Conservation (phyloP, 345 rosid species). For the Populus ilicifolia region DNA sequence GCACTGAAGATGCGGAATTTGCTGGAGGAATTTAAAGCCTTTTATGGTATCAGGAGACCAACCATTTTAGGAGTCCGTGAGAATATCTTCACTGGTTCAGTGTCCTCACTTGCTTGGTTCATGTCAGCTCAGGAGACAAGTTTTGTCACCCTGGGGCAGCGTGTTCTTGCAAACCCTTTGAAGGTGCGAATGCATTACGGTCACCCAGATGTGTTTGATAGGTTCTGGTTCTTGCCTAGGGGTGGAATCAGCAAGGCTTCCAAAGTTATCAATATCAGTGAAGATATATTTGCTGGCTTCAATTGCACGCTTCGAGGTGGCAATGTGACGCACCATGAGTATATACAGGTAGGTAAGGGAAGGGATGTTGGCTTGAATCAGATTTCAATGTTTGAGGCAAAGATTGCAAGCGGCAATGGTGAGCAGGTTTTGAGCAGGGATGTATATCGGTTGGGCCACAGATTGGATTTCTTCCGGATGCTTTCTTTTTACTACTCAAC, state of each 20-base stretch:
- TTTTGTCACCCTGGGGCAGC: constrained; percentile 88
- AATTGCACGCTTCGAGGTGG: constrained; percentile 89
- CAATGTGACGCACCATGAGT: constrained; percentile 90
- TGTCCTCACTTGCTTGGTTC: constrained; percentile 91
- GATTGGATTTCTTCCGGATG: constrained; percentile 87
- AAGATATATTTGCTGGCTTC: constrained; percentile 93
- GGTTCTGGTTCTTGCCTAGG: constrained; percentile 81
- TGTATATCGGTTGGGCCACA: constrained; percentile 79
- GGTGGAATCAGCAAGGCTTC: constrained; percentile 96
- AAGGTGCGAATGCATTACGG: constrained; percentile 93
- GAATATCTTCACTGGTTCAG: constrained; percentile 86
- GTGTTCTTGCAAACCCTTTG: constrained; percentile 85
- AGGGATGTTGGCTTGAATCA: constrained; percentile 89
- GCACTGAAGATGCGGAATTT: constrained; percentile 91
- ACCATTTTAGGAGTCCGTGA: constrained; percentile 89
- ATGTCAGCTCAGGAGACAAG: constrained; percentile 90
- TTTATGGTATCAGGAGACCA: constrained; percentile 77
- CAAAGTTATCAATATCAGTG: constrained; percentile 75
- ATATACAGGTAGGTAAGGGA: constrained; percentile 91
- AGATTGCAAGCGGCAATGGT: constrained; percentile 91
- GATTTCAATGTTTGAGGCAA: constrained; percentile 81
- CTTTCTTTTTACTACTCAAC: constrained; percentile 72
- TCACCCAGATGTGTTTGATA: constrained; percentile 90
- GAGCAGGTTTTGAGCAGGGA: constrained; percentile 92
- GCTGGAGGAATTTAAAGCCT: constrained; percentile 66